Base-by-base conservation (phyloP, 768 basidiomycete species). In the Cystobasidiopsis lactophilus region DNA sequence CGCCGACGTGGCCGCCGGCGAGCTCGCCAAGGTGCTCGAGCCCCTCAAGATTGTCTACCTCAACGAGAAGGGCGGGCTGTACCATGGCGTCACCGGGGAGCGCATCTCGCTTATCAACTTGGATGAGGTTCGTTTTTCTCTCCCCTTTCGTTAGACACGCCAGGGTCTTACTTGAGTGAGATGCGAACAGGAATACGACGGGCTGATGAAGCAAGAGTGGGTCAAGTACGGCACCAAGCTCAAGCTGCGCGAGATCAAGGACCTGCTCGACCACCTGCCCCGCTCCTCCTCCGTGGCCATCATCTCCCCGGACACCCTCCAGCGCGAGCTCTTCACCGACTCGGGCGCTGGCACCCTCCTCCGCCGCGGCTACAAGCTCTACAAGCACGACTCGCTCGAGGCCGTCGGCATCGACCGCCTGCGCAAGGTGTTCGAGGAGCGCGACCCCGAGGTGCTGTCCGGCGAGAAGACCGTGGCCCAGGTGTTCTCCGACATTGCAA, bases 161-260 rank as follows among this genome's bases (percentile, higher is more conserved):
- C n/a, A n/a, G n/a, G n/a, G n/a, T n/a, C n/a, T n/a, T 41, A 5
- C 27, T 35, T 50, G 49, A 38, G 14, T 14, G 24, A 4, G 3
- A 35, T 43, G 9, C 48, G 30, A 21, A 19, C 62, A 86, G 82
- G 93, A 98, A 71, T 96, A 91, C 68, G 84, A 91, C 59, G 75
- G 75, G 23, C 78, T 98, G 54, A 84, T 96, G 88, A 89, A 88
- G 64, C 82, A 96, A 69, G 76, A 88, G 5, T 98, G 93, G 93
- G 91, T 98, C 67, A 93, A 93, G 66, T 95, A 78, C 65, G 93
- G 91, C 56, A 96, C 91, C 58, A 98, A 98, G 69, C 82, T 98
- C 67, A 96, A 96, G 70, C 75, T 98, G 53, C 81, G 93, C 58
- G 91, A 96, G 67, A 95, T 98, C 74, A 98, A 98, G 70, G 93